Evolutionary conservation across 2,329 filamentous ascomycete genomes (phyloP), one percentile per base, ranked within the genome.

Genomic region (Exophiala sp.): DNA sequence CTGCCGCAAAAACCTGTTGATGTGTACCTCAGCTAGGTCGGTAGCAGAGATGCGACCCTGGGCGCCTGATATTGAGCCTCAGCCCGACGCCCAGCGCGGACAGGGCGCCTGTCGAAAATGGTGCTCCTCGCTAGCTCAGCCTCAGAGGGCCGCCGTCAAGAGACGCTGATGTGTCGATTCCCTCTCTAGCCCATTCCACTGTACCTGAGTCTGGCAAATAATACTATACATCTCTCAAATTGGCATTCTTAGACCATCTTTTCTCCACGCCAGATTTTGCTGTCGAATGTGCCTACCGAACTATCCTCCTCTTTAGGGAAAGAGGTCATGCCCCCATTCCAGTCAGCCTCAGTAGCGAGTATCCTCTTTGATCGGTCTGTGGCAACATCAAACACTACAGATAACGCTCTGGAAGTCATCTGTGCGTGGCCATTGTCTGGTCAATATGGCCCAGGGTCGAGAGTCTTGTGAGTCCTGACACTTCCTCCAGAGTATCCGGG

Each of bases 351-450:
- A 18, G 29, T 30, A n/a, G 4, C 21, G 32, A 13, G 14, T 14
- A 29, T 29, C 29, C 21, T 52, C 13, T 7, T 24, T 24, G n/a
- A 11, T 48, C 44, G 49, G 34, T 50, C 38, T 35, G 34, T 18
- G 14, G 19, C 43, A 30, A 22, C 56, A 27, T 48, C 60, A 7
- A 63, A 63, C 53, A 55, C 57, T 34, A 63, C 64, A n/a, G 52
- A 27, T 41, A 2, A 53, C 22, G 37, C 55, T 38, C 49, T 65
- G 21, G 62, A 68, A 39, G 68, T 71, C 35, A 59, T 71, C 11
- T 71, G 69, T 53, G 69, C 68, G n/a, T 71, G 68, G 68, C 67
- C 68, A 3, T 63, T 71, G 2, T 70, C 67, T 2, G 69, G 68
- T 7, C 69, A 71, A 51, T 71, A 71, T 58, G 69, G 69, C 0